These are phyloP conservation scores for Diaporthe sp. DNA, from an alignment of 2,329 filamentous ascomycete species.

Conservation along the genomic window DNA sequence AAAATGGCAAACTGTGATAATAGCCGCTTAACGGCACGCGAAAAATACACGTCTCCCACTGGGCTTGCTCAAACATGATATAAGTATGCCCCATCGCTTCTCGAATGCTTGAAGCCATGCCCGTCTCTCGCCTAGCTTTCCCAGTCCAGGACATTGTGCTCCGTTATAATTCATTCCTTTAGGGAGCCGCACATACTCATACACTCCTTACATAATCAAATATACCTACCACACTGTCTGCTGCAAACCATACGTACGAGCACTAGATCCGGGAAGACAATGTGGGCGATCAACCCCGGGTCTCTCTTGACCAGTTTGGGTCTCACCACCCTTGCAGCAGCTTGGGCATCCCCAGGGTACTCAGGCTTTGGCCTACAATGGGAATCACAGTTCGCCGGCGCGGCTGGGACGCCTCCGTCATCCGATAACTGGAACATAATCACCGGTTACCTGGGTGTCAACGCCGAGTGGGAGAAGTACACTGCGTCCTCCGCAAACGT, in stretches of 20 bases:
- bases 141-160: not conserved
- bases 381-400: slow-evolving; percentile 61
- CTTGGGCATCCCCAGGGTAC: slow-evolving; percentile 56
- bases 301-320: slow-evolving; percentile 18
- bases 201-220: not conserved
- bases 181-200: not conserved
- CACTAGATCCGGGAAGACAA: not conserved
- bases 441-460: slow-evolving; percentile 59
- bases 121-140: not conserved
- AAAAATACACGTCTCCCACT: not conserved
- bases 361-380: slow-evolving; percentile 59
- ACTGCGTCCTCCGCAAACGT: slow-evolving; percentile 59
- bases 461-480: slow-evolving; percentile 65
- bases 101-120: not conserved
- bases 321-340: slow-evolving; percentile 48
- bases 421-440: slow-evolving; percentile 61
- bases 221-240: not conserved
- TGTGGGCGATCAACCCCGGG: not conserved
- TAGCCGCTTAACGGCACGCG: not conserved
- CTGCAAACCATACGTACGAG: not conserved
- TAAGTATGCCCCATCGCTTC: not conserved
- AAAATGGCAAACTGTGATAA: not conserved
- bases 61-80: not conserved
- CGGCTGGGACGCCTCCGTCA: slow-evolving; percentile 55
- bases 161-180: not conserved